phyloP scores from a whole-genome alignment of 441 rosid species.

The Viola pubescens region DNA sequence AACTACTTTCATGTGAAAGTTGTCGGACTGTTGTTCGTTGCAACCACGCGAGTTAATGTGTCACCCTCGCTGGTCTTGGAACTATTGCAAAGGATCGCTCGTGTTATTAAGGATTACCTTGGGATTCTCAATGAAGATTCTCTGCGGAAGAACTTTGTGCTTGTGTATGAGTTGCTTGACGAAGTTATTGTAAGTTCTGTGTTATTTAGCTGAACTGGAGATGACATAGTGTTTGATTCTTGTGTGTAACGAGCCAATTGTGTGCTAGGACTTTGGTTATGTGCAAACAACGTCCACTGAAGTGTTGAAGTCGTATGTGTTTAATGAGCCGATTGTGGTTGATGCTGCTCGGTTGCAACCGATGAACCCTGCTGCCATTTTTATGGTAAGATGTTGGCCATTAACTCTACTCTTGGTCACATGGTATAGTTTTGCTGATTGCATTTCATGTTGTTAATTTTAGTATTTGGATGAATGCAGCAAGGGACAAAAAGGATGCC shows the following conservation, averaged over 20 bases:
- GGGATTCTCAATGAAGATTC: conserved; percentile 94
- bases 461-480: conserved; percentile 35
- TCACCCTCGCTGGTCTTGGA: conserved; percentile 93
- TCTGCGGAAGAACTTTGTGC: conserved; percentile 78
- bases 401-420: too few relatives aligned
- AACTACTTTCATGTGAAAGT: conserved; percentile 89
- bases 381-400: conserved; percentile 42
- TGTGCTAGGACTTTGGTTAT: conserved; percentile 72
- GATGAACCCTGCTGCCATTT: conserved; percentile 81
- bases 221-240: neutral
- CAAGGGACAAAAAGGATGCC: conserved; percentile 97
- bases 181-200: conserved; percentile 78
- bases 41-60: conserved; percentile 78
- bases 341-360: conserved; percentile 78
- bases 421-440: neutral
- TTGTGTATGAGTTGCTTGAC: conserved; percentile 88
- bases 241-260: neutral
- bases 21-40: conserved; percentile 79
- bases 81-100: conserved; percentile 89
- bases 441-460: neutral
- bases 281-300: conserved; percentile 86
- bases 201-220: neutral
- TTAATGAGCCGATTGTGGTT: conserved; percentile 80
- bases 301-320: conserved; percentile 57
- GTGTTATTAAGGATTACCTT: conserved; percentile 90